phyloP scores from a whole-genome alignment of 1,284 basidiomycete genomes.

The Cutaneotrichosporon sp. region DNA sequence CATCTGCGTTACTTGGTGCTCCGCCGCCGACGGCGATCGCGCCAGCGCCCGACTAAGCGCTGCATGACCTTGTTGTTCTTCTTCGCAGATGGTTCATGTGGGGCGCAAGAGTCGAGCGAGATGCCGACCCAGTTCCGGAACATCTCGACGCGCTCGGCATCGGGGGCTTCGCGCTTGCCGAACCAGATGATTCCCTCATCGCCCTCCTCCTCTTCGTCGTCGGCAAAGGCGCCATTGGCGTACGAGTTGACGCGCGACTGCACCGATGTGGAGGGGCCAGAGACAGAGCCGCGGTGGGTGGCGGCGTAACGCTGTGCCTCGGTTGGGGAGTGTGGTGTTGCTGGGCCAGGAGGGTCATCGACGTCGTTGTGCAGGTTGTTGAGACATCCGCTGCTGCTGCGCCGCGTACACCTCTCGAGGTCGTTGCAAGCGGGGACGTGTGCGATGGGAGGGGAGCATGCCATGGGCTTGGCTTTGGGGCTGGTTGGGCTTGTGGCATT shows the following conservation, averaged over 20 bases:
- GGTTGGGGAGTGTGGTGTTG: background rate
- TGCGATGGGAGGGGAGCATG: background rate
- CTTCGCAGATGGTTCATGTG: background rate
- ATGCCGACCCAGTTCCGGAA: background rate
- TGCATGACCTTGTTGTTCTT: background rate
- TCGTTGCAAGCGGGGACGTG: background rate
- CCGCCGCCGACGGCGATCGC: background rate
- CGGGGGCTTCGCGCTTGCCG: slow-evolving; percentile 5
- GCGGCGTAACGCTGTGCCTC: background rate
- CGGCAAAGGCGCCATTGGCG: background rate
- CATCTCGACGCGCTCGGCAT: background rate
- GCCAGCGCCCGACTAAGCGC: background rate
- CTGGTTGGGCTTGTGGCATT: background rate
- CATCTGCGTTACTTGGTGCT: too few species aligned
- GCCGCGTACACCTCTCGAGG: background rate
- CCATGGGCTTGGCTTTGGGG: too few species aligned
- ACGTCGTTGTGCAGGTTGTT: background rate
- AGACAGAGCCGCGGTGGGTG: background rate
- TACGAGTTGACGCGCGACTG: background rate
- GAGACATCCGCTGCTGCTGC: background rate
- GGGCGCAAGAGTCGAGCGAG: background rate
- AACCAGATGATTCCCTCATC: slow-evolving; percentile 14
- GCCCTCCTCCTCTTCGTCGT: background rate
- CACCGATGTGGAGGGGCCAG: background rate
- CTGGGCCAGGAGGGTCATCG: background rate